Conservation (phyloP, 2,329 filamentous ascomycete species). For the Drechslerella coelobrocha region DNA sequence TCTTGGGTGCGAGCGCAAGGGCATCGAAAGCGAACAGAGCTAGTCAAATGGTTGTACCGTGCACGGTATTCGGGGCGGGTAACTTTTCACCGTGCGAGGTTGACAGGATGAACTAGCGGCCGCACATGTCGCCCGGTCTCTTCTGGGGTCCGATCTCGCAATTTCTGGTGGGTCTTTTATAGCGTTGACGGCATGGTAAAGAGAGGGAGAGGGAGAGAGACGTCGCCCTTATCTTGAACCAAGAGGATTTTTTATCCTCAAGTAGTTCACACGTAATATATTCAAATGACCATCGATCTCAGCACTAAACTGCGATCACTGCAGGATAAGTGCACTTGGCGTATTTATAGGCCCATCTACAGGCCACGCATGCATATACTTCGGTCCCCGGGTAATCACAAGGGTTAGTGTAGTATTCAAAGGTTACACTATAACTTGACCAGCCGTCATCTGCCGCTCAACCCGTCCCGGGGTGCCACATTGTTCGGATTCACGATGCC, state of each 20-base stretch:
- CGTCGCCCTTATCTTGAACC: too few species aligned
- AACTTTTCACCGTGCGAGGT: neutral
- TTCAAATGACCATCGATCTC: too few species aligned
- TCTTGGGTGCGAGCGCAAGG: neutral
- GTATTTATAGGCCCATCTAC: too few species aligned
- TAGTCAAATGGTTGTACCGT: neutral
- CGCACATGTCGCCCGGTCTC: neutral
- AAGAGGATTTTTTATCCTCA: too few species aligned
- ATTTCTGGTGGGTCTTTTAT: too few species aligned
- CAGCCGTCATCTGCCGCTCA: neutral
- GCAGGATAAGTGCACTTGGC: too few species aligned
- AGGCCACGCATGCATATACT: neutral
- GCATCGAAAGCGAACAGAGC: neutral
- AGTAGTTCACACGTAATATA: too few species aligned
- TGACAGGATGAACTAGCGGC: neutral
- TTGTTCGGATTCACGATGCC: neutral
- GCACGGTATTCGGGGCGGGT: neutral
- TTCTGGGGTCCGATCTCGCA: neutral
- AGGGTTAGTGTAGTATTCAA: slow-evolving; percentile 31
- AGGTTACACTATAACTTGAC: slow-evolving; percentile 43
- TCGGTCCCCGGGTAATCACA: neutral
- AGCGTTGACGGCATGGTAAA: too few species aligned
- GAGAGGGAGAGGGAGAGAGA: too few species aligned
- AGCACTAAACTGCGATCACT: too few species aligned
- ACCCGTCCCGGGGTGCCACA: neutral